Evolutionary conservation across 805 yeast genomes (phyloP).

Genomic region (Lipomyces yamanashiensis): DNA sequence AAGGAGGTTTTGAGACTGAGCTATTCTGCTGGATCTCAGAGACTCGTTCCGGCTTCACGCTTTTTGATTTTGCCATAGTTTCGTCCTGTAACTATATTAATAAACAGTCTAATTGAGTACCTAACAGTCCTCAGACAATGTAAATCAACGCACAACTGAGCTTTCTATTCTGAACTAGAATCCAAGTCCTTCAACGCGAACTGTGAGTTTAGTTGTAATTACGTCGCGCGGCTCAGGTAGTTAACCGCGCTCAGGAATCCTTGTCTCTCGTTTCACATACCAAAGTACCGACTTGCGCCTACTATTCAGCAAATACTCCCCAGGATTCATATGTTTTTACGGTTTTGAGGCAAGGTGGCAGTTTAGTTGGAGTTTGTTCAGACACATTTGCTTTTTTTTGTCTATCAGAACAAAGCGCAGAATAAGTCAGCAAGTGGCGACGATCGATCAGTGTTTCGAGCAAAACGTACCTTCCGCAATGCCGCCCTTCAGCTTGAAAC

Average conservation of each 20-base stretch:
- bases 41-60: background rate
- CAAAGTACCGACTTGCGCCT: too few species aligned
- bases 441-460: background rate
- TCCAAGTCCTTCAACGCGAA: too few species aligned
- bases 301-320: too few species aligned
- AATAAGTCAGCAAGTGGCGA: background rate
- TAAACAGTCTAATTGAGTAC: background rate
- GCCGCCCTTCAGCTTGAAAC: conserved; percentile 2
- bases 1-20: background rate
- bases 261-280: too few species aligned
- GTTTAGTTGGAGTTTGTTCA: too few species aligned
- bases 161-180: background rate
- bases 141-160: background rate
- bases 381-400: background rate
- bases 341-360: too few species aligned
- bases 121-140: background rate
- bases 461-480: background rate
- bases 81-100: background rate
- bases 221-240: too few species aligned
- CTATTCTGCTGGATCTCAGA: background rate
- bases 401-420: background rate
- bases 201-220: too few species aligned
- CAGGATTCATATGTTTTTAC: too few species aligned
- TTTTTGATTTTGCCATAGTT: conserved; percentile 1
- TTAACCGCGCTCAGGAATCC: too few species aligned